Evolutionary conservation across 2,329 filamentous ascomycete genomes (phyloP).

Genomic region (Fusarium chaquense): DNA sequence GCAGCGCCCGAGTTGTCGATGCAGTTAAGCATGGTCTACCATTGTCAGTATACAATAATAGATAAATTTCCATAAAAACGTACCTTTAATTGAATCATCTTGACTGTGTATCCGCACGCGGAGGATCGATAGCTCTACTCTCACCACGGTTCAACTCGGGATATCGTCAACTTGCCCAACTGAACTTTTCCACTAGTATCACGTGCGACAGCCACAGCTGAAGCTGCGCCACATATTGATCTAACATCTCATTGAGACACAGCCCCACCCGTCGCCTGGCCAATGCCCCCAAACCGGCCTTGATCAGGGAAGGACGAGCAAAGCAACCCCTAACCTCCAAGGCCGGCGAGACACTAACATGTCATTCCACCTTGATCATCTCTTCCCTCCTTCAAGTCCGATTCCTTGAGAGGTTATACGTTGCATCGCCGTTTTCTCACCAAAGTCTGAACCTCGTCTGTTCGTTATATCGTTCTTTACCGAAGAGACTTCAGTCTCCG

Average conservation of each 20-base stretch:
- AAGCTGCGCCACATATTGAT: constrained; percentile 16
- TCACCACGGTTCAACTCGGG: constrained; percentile 34
- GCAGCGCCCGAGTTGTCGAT: constrained; percentile 99
- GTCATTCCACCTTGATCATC: constrained; percentile 46
- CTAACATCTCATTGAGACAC: constrained; percentile 14
- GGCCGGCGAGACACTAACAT: constrained; percentile 38
- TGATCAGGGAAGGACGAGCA: constrained; percentile 38
- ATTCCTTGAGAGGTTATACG: constrained; percentile 32
- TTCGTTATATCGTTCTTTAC: constrained; percentile 34
- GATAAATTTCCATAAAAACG: fast-evolving
- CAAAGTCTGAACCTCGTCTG: constrained; percentile 32
- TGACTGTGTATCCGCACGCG: constrained; percentile 52
- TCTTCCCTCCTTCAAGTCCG: constrained; percentile 44
- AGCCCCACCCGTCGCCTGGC: constrained; percentile 50
- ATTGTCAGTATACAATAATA: constrained; percentile 9
- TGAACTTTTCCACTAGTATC: constrained; percentile 47
- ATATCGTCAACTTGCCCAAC: constrained; percentile 31
- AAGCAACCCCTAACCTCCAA: constrained; percentile 40
- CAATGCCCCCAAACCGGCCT: constrained; percentile 46
- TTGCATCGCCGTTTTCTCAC: constrained; percentile 15
- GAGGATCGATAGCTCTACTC: constrained; percentile 43
- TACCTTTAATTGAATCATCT: constrained; percentile 94
- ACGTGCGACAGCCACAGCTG: constrained; percentile 43
- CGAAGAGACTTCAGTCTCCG: constrained; percentile 19
- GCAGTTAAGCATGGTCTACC: constrained; percentile 95